Evolutionary conservation across 345 rosid species (phyloP), one percentile per base, ranked within the genome.

Genomic region (Odontarrhena argentea): DNA sequence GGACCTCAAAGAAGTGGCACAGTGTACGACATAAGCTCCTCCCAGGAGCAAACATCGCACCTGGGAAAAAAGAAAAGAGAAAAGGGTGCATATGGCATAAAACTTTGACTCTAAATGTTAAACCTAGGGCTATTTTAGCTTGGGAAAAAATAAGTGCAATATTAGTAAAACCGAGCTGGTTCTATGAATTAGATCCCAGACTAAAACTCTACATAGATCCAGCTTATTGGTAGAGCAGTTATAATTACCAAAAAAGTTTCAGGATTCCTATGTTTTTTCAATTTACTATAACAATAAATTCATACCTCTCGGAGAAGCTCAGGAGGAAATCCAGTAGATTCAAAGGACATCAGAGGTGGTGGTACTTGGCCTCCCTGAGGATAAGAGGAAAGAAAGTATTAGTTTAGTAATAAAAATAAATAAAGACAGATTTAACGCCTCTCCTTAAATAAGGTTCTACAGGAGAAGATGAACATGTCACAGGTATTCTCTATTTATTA

Each of bases 1-100:
- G 71, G 74, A 68, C 88, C 86, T 80, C 74, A 75, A 75, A 74
- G 85, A 83, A 91, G 81, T 85, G 79, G 85, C 85, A 82, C 94
- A 91, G 96, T 76, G 96, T 88, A 94, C 96, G 97, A 94, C 96
- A 94, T 94, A 87, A 77, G 96, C 99, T 89, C 99, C 75, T 59
- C 75, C 75, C 56, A 69, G 78, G 78, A 75, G 78, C 78, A 84
- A 94, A 94, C 88, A 91, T 94, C 96, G 99, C 96, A 88, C 88
- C 97, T 89, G 90, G 85, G 96, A 81, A 84, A 85, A 93, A 84
- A 85, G 51, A 18, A 53, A 6, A 74, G 55, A 82, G 82, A 88
- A 85, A 90, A 84, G 65, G 71, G 88, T 86, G 82, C 85, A 86
- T 85, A 80, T 75, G 85, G 71, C 57, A 85, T 77, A 78, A 80